Percentiles rank a stretch among this genome's conserved stretches.
These are phyloP conservation scores for Castanopsis chinensis DNA, from an alignment of 306 rosid genomes.

Conservation along the genomic window DNA sequence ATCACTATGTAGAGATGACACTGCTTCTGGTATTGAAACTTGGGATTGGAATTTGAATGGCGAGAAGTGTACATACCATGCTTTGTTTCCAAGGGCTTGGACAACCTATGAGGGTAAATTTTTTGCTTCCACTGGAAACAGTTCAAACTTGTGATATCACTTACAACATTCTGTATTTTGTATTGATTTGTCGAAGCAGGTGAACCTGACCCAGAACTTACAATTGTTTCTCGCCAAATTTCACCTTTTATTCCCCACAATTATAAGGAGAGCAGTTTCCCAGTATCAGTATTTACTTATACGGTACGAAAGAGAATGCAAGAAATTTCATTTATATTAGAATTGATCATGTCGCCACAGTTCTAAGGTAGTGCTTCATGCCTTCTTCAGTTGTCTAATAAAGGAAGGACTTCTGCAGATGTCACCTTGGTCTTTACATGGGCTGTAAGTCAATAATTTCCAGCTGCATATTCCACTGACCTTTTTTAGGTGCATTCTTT, in stretches of 20 bases:
- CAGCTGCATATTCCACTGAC: neutral
- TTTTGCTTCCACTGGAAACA: slow-evolving; percentile 1
- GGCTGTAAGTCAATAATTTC: slow-evolving; percentile 64
- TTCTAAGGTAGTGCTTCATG: slow-evolving; percentile 7
- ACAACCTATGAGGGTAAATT: slow-evolving; percentile 73
- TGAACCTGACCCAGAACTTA: slow-evolving; percentile 79
- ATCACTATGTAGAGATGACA: slow-evolving; percentile 49
- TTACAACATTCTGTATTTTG: neutral
- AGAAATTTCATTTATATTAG: slow-evolving; percentile 6
- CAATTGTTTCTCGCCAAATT: slow-evolving; percentile 87
- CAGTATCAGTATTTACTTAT: slow-evolving; percentile 82
- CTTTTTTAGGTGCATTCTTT: neutral
- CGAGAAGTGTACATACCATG: slow-evolving; percentile 73
- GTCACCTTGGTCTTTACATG: slow-evolving; percentile 91
- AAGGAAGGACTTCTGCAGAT: slow-evolving; percentile 70
- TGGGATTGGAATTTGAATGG: slow-evolving; percentile 97
- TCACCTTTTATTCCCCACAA: slow-evolving; percentile 93
- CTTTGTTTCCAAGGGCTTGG: slow-evolving; percentile 95
- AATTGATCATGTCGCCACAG: neutral
- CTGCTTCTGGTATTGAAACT: slow-evolving; percentile 69
- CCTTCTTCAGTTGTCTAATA: slow-evolving; percentile 65
- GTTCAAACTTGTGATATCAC: neutral
- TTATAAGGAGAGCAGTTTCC: slow-evolving; percentile 95
- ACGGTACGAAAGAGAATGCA: slow-evolving; percentile 49
- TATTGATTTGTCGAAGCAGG: slow-evolving; percentile 42